Evolutionary conservation across 1,284 basidiomycete species (phyloP), one percentile per base, ranked within the genome.

Genomic region (Cryptococcus hybrid): DNA sequence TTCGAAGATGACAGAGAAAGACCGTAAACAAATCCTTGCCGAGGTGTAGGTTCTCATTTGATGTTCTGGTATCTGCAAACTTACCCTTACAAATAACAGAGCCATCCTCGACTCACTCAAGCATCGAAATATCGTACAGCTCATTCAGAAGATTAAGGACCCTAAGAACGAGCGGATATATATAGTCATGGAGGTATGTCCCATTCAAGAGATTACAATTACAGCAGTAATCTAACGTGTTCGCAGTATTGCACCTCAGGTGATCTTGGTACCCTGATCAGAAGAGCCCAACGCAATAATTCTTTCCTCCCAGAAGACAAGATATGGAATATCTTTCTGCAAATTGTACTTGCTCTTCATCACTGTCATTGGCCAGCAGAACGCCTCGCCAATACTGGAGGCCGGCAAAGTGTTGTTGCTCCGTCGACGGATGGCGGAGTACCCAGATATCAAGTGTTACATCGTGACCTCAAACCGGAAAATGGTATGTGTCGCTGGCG

Each of bases 391-490:
- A 63, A 13, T 52, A 12, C 47, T 53, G 1, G 54, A 37, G 15
- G 53, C 47, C 58, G 64, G 47, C 37, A 48, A 35, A 58, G 56
- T 55, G 43, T 47, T 42, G 54, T 49, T n/a, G 52, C 47, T 12
- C 50, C 39, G 34, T 45, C 30, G 4, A 44, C 52, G n/a, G 63
- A 67, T 43, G 59, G 55, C 2, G 58, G 58, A 4, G 44, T 51
- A 7, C 58, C 61, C 44, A 71, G 68, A 48, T 75, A 86, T 35
- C 90, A 92, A 70, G 92, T 98, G 61, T 77, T 99, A 51, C 94
- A 99, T 80, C 82, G 94, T 15, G 94, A 99, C 79, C 76, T 98
- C 59, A 98, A 99, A 78, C 95, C 94, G 0, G 95, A 99, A 76
- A 98, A 98, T 78, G 90, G 92, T 91, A 58, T 51, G 86, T 74